A percentile compares a stretch with the other conserved stretches of the same genome.
Evolutionary conservation across 129 eudicot genomes (phyloP).

Genomic region (Scalesia atractyloides): DNA sequence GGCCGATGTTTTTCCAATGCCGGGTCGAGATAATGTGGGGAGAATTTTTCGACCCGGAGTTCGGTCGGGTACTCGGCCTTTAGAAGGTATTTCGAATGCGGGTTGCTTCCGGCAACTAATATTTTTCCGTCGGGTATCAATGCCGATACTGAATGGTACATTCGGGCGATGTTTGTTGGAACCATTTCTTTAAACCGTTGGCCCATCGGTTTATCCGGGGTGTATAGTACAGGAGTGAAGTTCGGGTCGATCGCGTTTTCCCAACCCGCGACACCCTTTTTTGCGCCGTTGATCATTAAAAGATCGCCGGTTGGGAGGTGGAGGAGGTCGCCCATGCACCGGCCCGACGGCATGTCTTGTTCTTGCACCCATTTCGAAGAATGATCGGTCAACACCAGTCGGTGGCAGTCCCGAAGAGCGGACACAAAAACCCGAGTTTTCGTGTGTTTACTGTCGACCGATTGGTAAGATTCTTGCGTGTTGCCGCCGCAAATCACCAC

Average conservation of each 20-base stretch:
- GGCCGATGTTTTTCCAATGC: slow-evolving; percentile 33
- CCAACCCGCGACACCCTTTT: slow-evolving; percentile 78
- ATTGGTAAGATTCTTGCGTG: slow-evolving; percentile 34
- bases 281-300: slow-evolving; percentile 68
- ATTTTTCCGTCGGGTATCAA: slow-evolving; percentile 58
- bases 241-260: slow-evolving; percentile 57
- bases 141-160: slow-evolving; percentile 78
- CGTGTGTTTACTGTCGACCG: slow-evolving; percentile 48
- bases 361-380: slow-evolving; percentile 64
- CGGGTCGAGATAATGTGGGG: slow-evolving; percentile 75
- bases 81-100: slow-evolving; percentile 42
- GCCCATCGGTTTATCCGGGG: slow-evolving; percentile 45
- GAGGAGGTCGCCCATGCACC: slow-evolving; percentile 76
- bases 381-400: slow-evolving; percentile 31
- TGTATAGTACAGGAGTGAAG: slow-evolving; percentile 59
- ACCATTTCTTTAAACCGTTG: slow-evolving; percentile 47
- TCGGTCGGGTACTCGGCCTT: slow-evolving; percentile 55
- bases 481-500: slow-evolving; percentile 85
- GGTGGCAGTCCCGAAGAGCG: slow-evolving; percentile 63
- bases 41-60: slow-evolving; percentile 68
- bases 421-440: slow-evolving; percentile 38
- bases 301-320: slow-evolving; percentile 77
- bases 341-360: slow-evolving; percentile 65
- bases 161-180: slow-evolving; percentile 57
- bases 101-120: slow-evolving; percentile 79